These are phyloP conservation scores for Polyporus tsugae DNA, from an alignment of 1,284 basidiomycete species.

Conservation along the genomic window DNA sequence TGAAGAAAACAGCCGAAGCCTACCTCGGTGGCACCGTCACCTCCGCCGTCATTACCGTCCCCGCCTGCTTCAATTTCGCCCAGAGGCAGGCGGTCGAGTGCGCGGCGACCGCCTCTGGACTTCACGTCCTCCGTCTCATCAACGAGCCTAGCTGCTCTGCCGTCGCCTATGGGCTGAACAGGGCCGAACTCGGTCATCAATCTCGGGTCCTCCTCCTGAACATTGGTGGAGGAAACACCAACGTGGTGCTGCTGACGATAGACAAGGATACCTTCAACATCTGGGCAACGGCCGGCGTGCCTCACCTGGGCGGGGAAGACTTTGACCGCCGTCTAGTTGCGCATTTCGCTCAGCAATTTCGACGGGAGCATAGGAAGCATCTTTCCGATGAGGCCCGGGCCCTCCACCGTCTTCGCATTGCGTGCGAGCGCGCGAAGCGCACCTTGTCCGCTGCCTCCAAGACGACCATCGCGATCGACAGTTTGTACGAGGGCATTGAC, in stretches of 20 bases:
- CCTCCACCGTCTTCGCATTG: conserved; percentile 95
- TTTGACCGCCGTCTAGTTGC: conserved; percentile 99
- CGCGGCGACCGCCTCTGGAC: conserved; percentile 88
- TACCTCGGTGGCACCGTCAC: conserved; percentile 88
- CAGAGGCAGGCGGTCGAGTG: conserved; percentile 97
- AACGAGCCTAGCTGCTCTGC: conserved; percentile 96
- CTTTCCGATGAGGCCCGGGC: conserved; percentile 93
- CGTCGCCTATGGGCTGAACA: conserved; percentile 94
- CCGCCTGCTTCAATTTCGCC: conserved; percentile 98
- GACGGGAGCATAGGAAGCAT: conserved; percentile 98
- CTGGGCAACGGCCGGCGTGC: conserved; percentile 99
- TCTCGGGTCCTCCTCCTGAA: conserved; percentile 97
- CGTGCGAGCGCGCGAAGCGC: conserved; percentile 99
- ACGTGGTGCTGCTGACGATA: conserved; percentile 97
- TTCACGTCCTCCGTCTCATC: conserved; percentile 96
- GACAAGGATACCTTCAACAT: conserved; percentile 99
- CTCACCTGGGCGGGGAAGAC: conserved; percentile 98
- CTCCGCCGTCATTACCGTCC: conserved; percentile 95
- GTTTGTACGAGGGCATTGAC: conserved; percentile 96
- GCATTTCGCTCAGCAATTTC: conserved; percentile 98
- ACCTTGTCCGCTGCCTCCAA: conserved; percentile 97
- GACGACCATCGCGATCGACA: conserved; percentile 98
- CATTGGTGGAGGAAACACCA: conserved; percentile 98
- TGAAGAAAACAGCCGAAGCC: conserved; percentile 98
- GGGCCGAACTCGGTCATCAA: conserved; percentile 81